Evolutionary conservation across 805 yeast species (phyloP).

Genomic region (Cyberlindnera americana): DNA sequence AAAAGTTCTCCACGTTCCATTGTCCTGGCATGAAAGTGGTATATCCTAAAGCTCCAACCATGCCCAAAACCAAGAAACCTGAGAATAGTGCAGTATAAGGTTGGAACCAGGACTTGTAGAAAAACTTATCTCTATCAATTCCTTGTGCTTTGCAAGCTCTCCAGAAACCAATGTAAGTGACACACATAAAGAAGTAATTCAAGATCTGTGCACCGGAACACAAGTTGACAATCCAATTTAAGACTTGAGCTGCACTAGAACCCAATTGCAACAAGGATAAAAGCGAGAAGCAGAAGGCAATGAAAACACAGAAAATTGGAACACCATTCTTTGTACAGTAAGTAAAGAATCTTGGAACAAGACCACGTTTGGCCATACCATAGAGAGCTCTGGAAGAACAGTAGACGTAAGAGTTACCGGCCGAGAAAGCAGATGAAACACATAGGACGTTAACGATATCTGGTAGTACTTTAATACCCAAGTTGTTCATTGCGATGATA

Average conservation of each 20-base stretch:
- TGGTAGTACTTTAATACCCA: constrained; percentile 49
- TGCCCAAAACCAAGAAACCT: constrained; percentile 41
- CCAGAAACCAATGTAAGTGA: constrained; percentile 61
- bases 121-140: constrained; percentile 36
- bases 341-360: constrained; percentile 61
- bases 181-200: constrained; percentile 54
- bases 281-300: constrained; percentile 54
- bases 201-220: constrained; percentile 65
- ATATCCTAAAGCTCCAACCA: constrained; percentile 67
- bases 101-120: constrained; percentile 53
- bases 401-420: constrained; percentile 54
- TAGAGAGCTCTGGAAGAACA: constrained; percentile 57
- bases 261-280: constrained; percentile 65
- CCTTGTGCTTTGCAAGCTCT: constrained; percentile 55
- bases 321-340: constrained; percentile 63
- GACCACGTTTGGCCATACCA: constrained; percentile 48
- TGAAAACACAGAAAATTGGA: constrained; percentile 64
- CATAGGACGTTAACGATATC: constrained; percentile 49
- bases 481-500: constrained; percentile 51
- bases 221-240: constrained; percentile 67
- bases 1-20: constrained; percentile 62
- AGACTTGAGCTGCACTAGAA: constrained; percentile 54
- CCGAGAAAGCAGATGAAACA: constrained; percentile 51
- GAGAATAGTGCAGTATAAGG: constrained; percentile 49
- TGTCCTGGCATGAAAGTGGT: constrained; percentile 64